Percentiles rank a stretch among this genome's conserved stretches.
phyloP scores from a whole-genome alignment of 208 protist genomes.

The Vickermania spadyakhi region DNA sequence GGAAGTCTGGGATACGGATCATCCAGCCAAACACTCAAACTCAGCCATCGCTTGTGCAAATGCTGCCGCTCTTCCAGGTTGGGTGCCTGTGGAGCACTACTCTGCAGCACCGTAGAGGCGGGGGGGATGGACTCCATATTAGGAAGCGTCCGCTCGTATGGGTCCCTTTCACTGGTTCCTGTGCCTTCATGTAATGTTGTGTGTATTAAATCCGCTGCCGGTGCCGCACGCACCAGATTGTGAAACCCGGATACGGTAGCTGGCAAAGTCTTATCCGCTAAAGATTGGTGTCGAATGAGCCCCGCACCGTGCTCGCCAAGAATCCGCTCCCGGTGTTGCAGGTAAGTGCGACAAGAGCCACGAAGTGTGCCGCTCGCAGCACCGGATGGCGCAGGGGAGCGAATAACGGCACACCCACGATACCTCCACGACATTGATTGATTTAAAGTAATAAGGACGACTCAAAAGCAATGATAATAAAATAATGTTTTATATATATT shows the following conservation, averaged over 20 bases:
- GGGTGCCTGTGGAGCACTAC: conserved; percentile 18
- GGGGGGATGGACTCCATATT: conserved; percentile 48
- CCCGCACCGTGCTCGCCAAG: conserved; percentile 52
- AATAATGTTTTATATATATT: too few relatives aligned
- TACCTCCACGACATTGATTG: neutral
- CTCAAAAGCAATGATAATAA: too few relatives aligned
- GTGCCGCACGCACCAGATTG: conserved; percentile 20
- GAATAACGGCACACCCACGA: neutral
- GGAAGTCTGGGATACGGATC: conserved; percentile 46
- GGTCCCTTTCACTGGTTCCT: conserved; percentile 58
- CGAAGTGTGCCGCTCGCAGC: neutral
- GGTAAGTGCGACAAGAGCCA: neutral
- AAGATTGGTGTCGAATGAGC: conserved; percentile 43
- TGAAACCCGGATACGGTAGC: conserved; percentile 11
- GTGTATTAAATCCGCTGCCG: conserved; percentile 65
- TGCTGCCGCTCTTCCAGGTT: conserved; percentile 34
- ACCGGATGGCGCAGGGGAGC: neutral
- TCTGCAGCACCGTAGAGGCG: conserved; percentile 39
- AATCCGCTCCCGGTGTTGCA: conserved; percentile 51
- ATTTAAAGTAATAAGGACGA: too few relatives aligned
- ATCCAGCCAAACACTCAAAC: conserved; percentile 66
- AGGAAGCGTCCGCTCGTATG: conserved; percentile 66
- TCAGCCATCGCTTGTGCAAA: conserved; percentile 32
- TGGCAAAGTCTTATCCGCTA: conserved; percentile 13
- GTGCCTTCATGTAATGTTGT: conserved; percentile 71